A percentile compares a stretch with the other conserved stretches of the same genome.
Conservation (phyloP, 768 basidiomycete genomes). For the Postia placenta region DNA sequence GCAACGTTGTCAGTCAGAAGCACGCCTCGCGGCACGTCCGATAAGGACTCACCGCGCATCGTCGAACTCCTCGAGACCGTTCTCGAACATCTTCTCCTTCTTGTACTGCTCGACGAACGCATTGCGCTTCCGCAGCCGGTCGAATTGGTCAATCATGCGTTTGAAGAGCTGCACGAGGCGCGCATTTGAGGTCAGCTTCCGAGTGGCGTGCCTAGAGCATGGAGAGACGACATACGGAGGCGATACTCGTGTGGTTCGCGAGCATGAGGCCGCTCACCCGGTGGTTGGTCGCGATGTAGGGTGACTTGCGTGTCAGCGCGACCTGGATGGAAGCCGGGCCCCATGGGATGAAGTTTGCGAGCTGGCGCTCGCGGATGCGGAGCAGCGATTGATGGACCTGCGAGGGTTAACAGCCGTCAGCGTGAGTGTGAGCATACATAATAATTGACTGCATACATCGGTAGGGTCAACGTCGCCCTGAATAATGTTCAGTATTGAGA, state of each 20-base stretch:
- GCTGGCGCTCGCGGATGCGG: conserved; percentile 91
- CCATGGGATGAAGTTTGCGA: conserved; percentile 99
- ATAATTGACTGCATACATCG: conserved; percentile 52
- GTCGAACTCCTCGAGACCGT: conserved; percentile 92
- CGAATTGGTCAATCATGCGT: conserved; percentile 94
- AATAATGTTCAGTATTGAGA: conserved; percentile 97
- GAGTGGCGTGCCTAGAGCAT: no score
- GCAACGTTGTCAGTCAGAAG: not conserved
- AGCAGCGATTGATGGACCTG: conserved; percentile 97
- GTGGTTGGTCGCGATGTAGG: conserved; percentile 83
- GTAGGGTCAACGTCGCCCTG: conserved; percentile 98
- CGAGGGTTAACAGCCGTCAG: conserved; percentile 2
- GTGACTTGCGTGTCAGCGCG: conserved; percentile 85
- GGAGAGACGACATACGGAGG: conserved; percentile 55
- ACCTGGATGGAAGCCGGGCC: conserved; percentile 98
- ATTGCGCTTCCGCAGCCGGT: conserved; percentile 77
- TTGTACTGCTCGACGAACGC: conserved; percentile 98
- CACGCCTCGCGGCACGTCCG: not conserved
- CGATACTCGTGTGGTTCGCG: conserved; percentile 98
- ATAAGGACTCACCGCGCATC: conserved; percentile 75
- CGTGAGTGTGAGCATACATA: not conserved
- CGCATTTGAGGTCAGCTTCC: not conserved
- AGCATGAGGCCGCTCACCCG: conserved; percentile 98
- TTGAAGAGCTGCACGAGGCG: conserved; percentile 71
- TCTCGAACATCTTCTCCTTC: conserved; percentile 92